Base-by-base conservation (phyloP, 768 basidiomycete species). In the Tubosaeta sp. region DNA sequence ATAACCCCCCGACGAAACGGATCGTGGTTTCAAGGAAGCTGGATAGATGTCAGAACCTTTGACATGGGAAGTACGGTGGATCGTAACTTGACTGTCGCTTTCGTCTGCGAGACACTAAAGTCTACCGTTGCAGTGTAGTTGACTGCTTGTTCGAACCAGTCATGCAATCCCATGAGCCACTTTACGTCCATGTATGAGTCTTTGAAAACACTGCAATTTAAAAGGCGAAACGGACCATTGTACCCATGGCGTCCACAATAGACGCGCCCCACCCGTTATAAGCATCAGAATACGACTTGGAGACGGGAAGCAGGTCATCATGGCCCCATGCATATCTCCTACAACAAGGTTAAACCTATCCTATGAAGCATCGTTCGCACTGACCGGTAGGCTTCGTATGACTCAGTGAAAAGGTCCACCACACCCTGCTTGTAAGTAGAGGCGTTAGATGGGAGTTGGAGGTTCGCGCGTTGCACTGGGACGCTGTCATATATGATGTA, bases 21-120 rank as follows among this genome's bases (percentile, higher is more conserved):
- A 90, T 90, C 0, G 83, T 87, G 1, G 84, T 85, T 66, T 90
- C 87, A 58, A 90, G 89, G 4, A 89, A 1, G 35, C 66, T 67
- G 25, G 1, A 30, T n/a, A 24, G 8, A 9, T 9, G 27, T 6
- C 3, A 53, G 40, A 7, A 30, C n/a, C 6, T 1, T 13, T 2
- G 18, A 42, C 22, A 16, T 35, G n/a, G n/a, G 10, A 41, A 18
- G 27, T 9, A 31, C 19, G 38, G 9, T 12, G 29, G n/a, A n/a
- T 6, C 36, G 22, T 46, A 57, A 78, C 78, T 70, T 79, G 55
- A 79, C 77, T 1, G 74, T 74, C 36, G 73, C 71, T 2, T 59
- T 16, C 1, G 75, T 79, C 22, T 74, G 66, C 0, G 81, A 77
- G 7, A 40, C 3, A 32, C 48, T 55, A 66, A 84, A 87, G 63